These are phyloP conservation scores for Catenaria anguillulae DNA, from an alignment of 371 early-diverging fungal species.

Conservation along the genomic window DNA sequence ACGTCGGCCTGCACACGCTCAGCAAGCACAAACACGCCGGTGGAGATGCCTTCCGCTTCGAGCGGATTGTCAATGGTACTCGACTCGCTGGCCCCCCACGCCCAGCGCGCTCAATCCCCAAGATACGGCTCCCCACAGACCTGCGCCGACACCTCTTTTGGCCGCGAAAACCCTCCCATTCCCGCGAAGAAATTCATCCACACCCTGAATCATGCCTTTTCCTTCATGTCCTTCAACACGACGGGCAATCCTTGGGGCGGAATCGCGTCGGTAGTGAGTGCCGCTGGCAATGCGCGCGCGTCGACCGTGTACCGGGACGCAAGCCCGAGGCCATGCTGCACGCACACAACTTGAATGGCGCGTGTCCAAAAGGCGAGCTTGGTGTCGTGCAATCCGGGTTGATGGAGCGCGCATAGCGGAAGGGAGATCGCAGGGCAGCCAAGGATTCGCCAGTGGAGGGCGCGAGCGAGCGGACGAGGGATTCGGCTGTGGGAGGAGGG, in stretches of 20 bases:
- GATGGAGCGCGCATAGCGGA: not conserved
- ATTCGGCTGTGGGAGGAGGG: not conserved
- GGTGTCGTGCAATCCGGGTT: conserved; percentile 4
- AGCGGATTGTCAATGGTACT: not conserved
- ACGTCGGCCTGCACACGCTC: not conserved
- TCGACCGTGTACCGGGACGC: not conserved
- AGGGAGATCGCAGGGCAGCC: not conserved
- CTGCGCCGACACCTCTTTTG: not conserved
- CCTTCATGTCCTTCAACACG: not conserved
- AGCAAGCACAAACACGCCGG: too few relatives aligned
- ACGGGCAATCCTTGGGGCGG: not conserved
- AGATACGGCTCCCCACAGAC: not conserved
- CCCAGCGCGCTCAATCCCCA: too few relatives aligned
- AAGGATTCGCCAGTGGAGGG: not conserved
- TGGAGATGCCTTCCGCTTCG: not conserved
- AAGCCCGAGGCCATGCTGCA: not conserved
- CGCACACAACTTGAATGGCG: not conserved
- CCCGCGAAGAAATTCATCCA: not conserved
- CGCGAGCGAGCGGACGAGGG: not conserved
- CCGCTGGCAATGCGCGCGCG: not conserved
- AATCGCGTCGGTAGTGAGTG: not conserved
- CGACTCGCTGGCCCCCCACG: too few relatives aligned
- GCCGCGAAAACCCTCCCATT: not conserved
- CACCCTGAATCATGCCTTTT: not conserved
- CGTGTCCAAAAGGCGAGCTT: not conserved